Evolutionary conservation across 164 flowering plant genomes (phyloP), one percentile per base, ranked within the genome.

Genomic region (Akebia trifoliata): DNA sequence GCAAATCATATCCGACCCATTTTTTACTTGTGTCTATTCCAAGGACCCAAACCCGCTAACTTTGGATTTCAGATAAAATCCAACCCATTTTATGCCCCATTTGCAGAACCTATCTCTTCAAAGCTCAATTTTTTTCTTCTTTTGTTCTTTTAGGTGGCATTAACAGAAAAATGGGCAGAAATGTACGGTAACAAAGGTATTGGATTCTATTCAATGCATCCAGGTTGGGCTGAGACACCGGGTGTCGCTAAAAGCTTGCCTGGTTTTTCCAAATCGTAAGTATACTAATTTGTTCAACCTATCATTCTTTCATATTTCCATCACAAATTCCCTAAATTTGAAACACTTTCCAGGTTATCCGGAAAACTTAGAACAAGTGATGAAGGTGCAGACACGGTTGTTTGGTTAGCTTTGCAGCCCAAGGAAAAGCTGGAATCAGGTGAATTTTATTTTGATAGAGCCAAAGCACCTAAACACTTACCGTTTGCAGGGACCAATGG

Each of bases 201-300:
- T 36, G 81, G 86, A 15, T 92, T 92, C 82, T 92, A 87, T 71
- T 79, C 90, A 5, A 92, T 85, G 98, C 98, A 92, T 69, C 98
- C 98, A 9, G 98, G 96, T 48, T 89, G 98, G 96, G 89, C 94
- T 32, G 94, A 81, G 66, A 92, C 96, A 38, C 90, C 98, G 9
- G 96, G 96, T n/a, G 91, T 89, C 9, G 72, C 86, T 8, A 82
- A 69, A 57, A 83, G 88, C 63, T 63, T 89, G 64, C 96, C 96
- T 6, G 60, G 50, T 47, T 82, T 92, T 68, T 68, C 79, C 29
- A 62, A 85, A 72, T n/a, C 57, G 98, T 84, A 76, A 57, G 81
- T 15, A 8, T 25, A 32, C 21, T 34, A 2, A 31, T 40, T 50
- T 17, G 7, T 36, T 20, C 12, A 3, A 37, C 7, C 56, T 29